Percentiles rank a stretch among this genome's conserved stretches.
phyloP scores from a whole-genome alignment of 495 filamentous ascomycete genomes.

The Aspergillus egyptiacus region DNA sequence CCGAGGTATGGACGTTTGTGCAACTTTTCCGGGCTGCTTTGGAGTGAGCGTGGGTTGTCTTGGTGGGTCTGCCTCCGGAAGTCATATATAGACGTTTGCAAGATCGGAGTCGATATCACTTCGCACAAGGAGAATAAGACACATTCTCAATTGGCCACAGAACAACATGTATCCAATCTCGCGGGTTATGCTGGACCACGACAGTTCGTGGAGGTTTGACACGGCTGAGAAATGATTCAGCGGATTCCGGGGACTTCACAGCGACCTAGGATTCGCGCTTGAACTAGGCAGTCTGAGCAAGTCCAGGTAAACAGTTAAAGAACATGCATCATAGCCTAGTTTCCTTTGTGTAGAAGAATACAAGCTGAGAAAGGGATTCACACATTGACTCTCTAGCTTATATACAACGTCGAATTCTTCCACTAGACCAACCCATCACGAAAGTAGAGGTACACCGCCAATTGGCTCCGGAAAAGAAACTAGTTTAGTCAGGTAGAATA shows the following conservation, averaged over 20 bases:
- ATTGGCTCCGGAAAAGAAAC: constrained; percentile 18
- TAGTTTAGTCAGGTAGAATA: constrained; percentile 3
- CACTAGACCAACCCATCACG: constrained; percentile 28
- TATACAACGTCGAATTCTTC: constrained; percentile 41
- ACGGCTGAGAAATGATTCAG: too few species aligned
- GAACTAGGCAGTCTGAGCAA: too few species aligned
- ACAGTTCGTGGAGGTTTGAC: too few species aligned
- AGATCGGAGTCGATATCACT: too few species aligned
- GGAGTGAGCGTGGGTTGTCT: constrained; percentile 3
- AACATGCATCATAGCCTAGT: too few species aligned
- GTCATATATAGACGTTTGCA: not conserved
- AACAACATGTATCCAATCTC: too few species aligned
- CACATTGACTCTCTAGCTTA: constrained; percentile 38
- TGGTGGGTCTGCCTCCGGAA: not conserved
- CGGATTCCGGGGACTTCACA: too few species aligned
- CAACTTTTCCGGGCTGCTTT: constrained; percentile 39
- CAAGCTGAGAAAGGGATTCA: constrained; percentile 24
- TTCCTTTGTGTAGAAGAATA: not conserved
- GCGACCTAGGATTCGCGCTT: too few species aligned
- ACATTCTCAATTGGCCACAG: too few species aligned
- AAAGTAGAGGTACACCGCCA: constrained; percentile 41
- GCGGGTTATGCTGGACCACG: too few species aligned
- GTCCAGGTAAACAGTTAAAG: too few species aligned
- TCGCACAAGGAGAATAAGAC: too few species aligned
- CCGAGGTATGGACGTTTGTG: constrained; percentile 72